Base-by-base conservation (phyloP, 148 eudicot species). In the Silene conica region DNA sequence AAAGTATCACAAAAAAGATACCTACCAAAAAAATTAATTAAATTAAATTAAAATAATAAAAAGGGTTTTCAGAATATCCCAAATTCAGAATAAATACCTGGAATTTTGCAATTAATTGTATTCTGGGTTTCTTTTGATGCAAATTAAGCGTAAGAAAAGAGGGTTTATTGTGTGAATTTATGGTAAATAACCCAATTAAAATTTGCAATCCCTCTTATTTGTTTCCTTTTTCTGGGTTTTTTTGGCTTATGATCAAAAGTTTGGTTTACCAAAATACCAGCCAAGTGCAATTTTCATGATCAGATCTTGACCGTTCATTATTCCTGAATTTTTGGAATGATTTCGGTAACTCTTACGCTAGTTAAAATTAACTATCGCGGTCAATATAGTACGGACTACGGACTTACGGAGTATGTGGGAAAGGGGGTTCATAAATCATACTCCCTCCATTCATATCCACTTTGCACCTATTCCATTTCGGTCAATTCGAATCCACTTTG, bases 101-200 rank as follows among this genome's bases (percentile, higher is more conserved):
- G 25, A 63, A 75, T n/a, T 10, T 22, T 19, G 61, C 58, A 19
- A 74, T 46, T 5, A 70, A 8, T 62, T 9, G 13, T 54, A 6
- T 67, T 62, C 69, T 63, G 11, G 43, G 9, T 31, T 63, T 63
- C 1, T 5, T 67, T 41, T 38, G 10, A 69, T 19, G 43, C n/a
- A 5, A n/a, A 34, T n/a, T 16, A 26, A 48, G 25, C 20, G 55
- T 74, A 67, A 63, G 52, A 70, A 85, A 85, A 78, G 82, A 85
- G 87, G 83, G 54, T 82, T 73, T 79, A 84, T 87, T 83, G 83
- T 78, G 88, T 81, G 79, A 81, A 80, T 78, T 55, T 21, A 59
- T 20, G 12, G 3, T 2, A 10, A 64, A 78, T 58, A 55, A 54
- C 57, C 18, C 12, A 6, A 54, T 80, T 76, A 84, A 80, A 41